A percentile compares a stretch with the other conserved stretches of the same genome.
Conservation (phyloP, 176 grass and related monocot genomes). For the Rhynchospora breviuscula region DNA sequence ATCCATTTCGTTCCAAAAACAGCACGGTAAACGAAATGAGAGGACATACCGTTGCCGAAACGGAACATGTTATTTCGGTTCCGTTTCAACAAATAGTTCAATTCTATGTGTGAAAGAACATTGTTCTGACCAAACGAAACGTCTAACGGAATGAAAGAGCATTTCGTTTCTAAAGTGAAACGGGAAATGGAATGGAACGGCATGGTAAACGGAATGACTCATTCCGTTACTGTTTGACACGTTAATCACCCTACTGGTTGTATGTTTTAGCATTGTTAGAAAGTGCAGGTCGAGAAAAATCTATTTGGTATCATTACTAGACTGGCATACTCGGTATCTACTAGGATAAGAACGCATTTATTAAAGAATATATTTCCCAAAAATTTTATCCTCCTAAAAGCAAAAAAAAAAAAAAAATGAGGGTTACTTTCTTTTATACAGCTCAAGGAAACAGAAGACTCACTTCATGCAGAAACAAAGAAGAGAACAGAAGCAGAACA, state of each 20-base stretch:
- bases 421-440: slow-evolving; percentile 25
- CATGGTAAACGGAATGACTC: too few species aligned
- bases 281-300: not conserved
- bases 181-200: too few species aligned
- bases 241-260: not conserved
- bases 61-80: too few species aligned
- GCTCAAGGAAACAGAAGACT: slow-evolving; percentile 46
- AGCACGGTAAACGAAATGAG: too few species aligned
- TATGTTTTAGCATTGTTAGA: not conserved
- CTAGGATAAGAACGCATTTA: not conserved
- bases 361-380: not conserved
- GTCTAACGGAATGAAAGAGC: too few species aligned
- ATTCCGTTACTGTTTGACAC: too few species aligned
- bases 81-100: too few species aligned
- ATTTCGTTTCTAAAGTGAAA: too few species aligned
- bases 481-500: slow-evolving; percentile 50
- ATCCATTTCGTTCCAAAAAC: too few species aligned
- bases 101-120: too few species aligned
- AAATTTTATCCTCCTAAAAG: not conserved
- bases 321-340: not conserved
- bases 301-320: not conserved
- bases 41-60: too few species aligned
- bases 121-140: too few species aligned
- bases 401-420: not conserved
- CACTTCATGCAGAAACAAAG: slow-evolving; percentile 33